Conservation (phyloP, 2,329 filamentous ascomycete species). For the Trichocomaceae sp. region DNA sequence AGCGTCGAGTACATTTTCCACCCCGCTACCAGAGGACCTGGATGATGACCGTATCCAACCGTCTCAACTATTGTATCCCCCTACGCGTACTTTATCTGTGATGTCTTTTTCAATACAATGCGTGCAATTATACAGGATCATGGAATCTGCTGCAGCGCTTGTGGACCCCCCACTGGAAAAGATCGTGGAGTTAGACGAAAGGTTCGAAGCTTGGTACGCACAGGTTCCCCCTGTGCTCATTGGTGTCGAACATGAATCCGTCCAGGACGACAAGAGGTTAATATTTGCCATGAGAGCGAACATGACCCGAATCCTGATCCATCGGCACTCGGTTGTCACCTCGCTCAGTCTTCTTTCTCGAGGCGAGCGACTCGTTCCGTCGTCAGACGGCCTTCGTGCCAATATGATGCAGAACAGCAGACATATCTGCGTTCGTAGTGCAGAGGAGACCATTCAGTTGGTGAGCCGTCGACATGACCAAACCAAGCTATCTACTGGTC, state of each 20-base stretch:
- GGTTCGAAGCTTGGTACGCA: constrained; percentile 10
- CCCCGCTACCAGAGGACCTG: constrained; percentile 13
- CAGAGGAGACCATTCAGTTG: constrained; percentile 12
- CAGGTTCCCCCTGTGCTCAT: constrained; percentile 8
- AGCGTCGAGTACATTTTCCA: constrained; percentile 10
- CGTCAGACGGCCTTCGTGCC: constrained; percentile 10
- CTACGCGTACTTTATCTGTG: constrained; percentile 5
- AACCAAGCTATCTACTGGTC: constrained; percentile 10
- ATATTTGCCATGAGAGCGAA: constrained; percentile 13
- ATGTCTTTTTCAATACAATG: constrained; percentile 11
- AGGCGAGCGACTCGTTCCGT: not conserved
- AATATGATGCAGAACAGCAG: constrained; percentile 14
- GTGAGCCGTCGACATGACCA: constrained; percentile 11
- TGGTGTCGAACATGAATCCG: constrained; percentile 3
- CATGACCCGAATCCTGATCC: constrained; percentile 12
- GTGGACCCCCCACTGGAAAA: constrained; percentile 12
- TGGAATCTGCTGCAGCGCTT: constrained; percentile 10
- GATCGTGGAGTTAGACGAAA: constrained; percentile 12
- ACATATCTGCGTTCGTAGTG: constrained; percentile 12
- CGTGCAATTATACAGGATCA: constrained; percentile 11
- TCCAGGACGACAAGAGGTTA: constrained; percentile 8
- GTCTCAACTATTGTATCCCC: constrained; percentile 10
- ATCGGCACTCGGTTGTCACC: constrained; percentile 10
- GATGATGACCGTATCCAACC: constrained; percentile 10
- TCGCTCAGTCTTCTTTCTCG: constrained; percentile 9